Base-by-base conservation (phyloP, 139 green algal species). In the Coelastrella sp. region DNA sequence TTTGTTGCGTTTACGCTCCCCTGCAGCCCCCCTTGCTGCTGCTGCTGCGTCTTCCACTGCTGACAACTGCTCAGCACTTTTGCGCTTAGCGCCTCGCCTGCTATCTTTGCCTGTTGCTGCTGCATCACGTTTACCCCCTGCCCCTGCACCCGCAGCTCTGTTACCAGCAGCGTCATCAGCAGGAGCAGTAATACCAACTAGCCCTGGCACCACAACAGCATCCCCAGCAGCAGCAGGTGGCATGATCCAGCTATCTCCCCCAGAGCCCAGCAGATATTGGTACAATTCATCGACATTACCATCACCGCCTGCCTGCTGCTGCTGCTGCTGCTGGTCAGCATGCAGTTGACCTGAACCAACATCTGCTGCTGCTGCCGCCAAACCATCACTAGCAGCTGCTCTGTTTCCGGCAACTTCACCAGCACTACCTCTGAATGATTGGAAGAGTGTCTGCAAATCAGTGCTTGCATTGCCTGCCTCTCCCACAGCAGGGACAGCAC, bases 231-330 rank as follows among this genome's bases (percentile, higher is more conserved):
- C 53, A 45, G 35, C 75, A 7, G 75, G 75, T n/a, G 75, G 53
- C 75, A 71, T n/a, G 6, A 82, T 34, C 75, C 75, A 82, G 75
- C 75, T 82, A 53, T 82, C 75, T 25, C 23, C 48, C 15, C 75
- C 75, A n/a, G 35, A 17, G 50, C 73, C 73, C 35, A 69, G 7
- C 21, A 82, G 53, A 23, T 51, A 82, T 35, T 82, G 53, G 25
- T 30, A 71, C 53, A 82, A 53, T 11, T 82, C 75, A 48, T 53
- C 35, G 0, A 82, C 75, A 5, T 82, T 34, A 5, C 27, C 45
- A 2, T 64, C 72, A 34, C 64, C 41, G 9, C 37, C 34, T 27
- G 37, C 53, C 32, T 45, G 51, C 50, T 32, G 34, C 66, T 50
- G 34, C 66, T 50, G 66, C 66, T 71, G 62, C 11, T 74, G 17